Percentiles rank a stretch among this genome's conserved stretches.
Conservation (phyloP, 192 early-diverging fungal genomes). For the Cladochytrium replicatum region DNA sequence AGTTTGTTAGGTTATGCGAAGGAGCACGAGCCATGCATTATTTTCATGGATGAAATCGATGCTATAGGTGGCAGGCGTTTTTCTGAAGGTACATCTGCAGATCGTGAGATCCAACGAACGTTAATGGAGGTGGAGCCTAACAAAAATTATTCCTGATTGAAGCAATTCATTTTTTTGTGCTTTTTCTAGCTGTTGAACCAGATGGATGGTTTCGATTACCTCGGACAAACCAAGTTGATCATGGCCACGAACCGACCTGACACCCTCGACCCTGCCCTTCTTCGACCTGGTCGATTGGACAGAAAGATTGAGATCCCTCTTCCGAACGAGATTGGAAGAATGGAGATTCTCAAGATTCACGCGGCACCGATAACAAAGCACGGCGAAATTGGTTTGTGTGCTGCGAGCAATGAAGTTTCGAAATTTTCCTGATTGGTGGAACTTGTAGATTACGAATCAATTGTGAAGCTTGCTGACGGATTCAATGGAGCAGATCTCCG, state of each 20-base stretch:
- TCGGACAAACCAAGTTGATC: constrained; percentile 97
- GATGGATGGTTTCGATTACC: constrained; percentile 99
- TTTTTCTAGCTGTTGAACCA: constrained; percentile 95
- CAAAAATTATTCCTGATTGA: background rate
- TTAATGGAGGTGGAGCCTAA: constrained; percentile 72
- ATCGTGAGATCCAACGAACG: constrained; percentile 98
- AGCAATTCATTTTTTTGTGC: too few relatives aligned
- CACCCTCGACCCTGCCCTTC: constrained; percentile 79
- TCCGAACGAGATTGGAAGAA: constrained; percentile 80
- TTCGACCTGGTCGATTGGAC: constrained; percentile 78
- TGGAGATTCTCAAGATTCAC: constrained; percentile 87
- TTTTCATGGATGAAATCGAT: constrained; percentile 99
- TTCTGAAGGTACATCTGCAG: constrained; percentile 97
- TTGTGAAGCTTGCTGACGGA: constrained; percentile 94
- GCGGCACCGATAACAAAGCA: constrained; percentile 75
- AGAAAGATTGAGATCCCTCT: constrained; percentile 88
- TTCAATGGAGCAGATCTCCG: constrained; percentile 99
- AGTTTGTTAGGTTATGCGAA: constrained; percentile 69
- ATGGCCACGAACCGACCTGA: constrained; percentile 99
- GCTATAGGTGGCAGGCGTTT: constrained; percentile 98
- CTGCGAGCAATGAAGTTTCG: too few relatives aligned
- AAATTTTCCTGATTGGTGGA: too few relatives aligned
- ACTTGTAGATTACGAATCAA: constrained; percentile 89
- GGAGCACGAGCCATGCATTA: constrained; percentile 99
- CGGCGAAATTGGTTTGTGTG: constrained; percentile 71